phyloP scores from a whole-genome alignment of 2,329 filamentous ascomycete species.

The Hymenoscyphus albidus region DNA sequence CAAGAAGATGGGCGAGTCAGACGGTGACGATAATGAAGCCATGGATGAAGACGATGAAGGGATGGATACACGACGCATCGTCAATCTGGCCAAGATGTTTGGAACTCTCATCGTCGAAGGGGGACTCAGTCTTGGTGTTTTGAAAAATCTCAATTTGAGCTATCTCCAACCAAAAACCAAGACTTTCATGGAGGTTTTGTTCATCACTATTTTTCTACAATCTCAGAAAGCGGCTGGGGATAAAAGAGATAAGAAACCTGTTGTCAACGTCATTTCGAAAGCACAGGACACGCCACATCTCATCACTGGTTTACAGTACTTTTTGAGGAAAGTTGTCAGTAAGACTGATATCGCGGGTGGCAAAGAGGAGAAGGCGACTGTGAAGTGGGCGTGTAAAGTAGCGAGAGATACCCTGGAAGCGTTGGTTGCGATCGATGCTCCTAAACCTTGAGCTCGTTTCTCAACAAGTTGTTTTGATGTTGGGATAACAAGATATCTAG shows the following conservation, averaged over 20 bases:
- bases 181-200: constrained; percentile 74
- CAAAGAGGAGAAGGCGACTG: constrained; percentile 45
- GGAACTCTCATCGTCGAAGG: constrained; percentile 58
- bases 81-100: constrained; percentile 66
- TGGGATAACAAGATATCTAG: neutral
- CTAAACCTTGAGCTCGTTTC: constrained; percentile 2
- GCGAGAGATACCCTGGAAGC: constrained; percentile 37
- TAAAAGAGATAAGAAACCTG: constrained; percentile 49
- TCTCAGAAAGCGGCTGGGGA: constrained; percentile 50
- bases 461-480: neutral
- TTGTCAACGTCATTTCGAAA: constrained; percentile 64
- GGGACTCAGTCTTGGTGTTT: constrained; percentile 53
- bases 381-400: constrained; percentile 46
- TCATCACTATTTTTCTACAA: constrained; percentile 71
- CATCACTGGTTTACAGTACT: constrained; percentile 71
- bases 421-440: constrained; percentile 22
- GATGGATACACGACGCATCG: constrained; percentile 54
- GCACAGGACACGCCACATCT: constrained; percentile 63
- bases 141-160: constrained; percentile 72
- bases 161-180: constrained; percentile 73
- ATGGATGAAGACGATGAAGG: constrained; percentile 49
- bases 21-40: constrained; percentile 56
- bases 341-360: constrained; percentile 55
- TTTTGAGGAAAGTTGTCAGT: constrained; percentile 70
- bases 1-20: constrained; percentile 74